phyloP scores from a whole-genome alignment of 2,329 filamentous ascomycete genomes.

The Zarea fungicola region DNA sequence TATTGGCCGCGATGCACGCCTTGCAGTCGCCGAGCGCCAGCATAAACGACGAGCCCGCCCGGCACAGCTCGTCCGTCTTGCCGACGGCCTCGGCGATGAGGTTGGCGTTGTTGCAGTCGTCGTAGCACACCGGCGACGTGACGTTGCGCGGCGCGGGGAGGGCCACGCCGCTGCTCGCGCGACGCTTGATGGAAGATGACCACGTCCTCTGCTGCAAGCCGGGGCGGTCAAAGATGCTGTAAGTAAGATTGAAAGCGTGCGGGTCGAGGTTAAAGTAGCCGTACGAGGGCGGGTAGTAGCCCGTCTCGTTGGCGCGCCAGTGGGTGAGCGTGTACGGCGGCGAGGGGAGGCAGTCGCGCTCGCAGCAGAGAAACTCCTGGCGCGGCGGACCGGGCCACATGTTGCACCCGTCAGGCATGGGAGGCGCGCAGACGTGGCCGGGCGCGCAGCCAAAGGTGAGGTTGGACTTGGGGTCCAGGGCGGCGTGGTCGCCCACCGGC shows the following conservation, averaged over 20 bases:
- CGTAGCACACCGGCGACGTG: conserved; percentile 46
- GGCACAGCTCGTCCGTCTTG: conserved; percentile 44
- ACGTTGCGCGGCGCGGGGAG: conserved; percentile 27
- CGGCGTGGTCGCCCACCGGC: conserved; percentile 33
- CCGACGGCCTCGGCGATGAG: conserved; percentile 43
- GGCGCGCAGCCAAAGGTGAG: conserved; percentile 50
- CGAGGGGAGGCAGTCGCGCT: conserved; percentile 38
- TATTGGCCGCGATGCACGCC: conserved; percentile 33
- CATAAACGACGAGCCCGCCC: conserved; percentile 35
- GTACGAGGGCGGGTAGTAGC: conserved; percentile 42
- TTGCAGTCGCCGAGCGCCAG: conserved; percentile 33
- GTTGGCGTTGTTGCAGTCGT: conserved; percentile 45
- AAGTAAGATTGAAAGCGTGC: conserved; percentile 55
- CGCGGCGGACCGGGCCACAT: conserved; percentile 44
- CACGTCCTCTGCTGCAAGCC: background rate
- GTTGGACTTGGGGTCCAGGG: conserved; percentile 33
- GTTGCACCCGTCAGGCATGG: conserved; percentile 44
- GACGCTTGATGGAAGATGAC: background rate
- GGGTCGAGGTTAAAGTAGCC: conserved; percentile 64
- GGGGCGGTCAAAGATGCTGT: conserved; percentile 50
- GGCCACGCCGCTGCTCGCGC: background rate
- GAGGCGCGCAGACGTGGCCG: conserved; percentile 48
- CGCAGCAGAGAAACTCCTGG: conserved; percentile 42
- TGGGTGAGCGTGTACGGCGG: conserved; percentile 30
- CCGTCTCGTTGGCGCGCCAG: conserved; percentile 42